Conservation (phyloP, 345 rosid genomes). For the Salix purpurea region DNA sequence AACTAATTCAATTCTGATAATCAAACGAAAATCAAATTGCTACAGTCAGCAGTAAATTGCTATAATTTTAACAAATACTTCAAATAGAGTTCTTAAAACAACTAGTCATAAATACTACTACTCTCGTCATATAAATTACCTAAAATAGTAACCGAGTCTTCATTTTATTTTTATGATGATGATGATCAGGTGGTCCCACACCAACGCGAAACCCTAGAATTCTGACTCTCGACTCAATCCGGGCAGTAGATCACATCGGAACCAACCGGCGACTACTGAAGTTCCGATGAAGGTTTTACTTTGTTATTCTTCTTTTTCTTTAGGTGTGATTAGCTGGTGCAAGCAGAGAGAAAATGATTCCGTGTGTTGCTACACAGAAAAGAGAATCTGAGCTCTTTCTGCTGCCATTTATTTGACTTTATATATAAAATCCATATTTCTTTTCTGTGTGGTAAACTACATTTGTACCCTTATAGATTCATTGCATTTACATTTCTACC, state of each 20-base stretch:
- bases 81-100: background rate
- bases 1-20: background rate
- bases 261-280: background rate
- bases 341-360: background rate
- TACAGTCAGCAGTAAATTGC: background rate
- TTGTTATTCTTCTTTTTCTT: too few species aligned
- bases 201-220: slow-evolving; percentile 16
- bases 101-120: background rate
- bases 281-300: background rate
- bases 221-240: slow-evolving; percentile 20
- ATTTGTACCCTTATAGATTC: background rate
- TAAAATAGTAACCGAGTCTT: background rate
- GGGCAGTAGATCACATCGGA: slow-evolving; percentile 33
- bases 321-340: background rate
- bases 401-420: background rate
- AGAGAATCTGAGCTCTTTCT: background rate
- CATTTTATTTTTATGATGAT: background rate
- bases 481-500: background rate
- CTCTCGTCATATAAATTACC: slow-evolving; percentile 24
- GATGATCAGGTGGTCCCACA: background rate
- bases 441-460: background rate
- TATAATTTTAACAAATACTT: background rate
- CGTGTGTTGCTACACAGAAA: background rate
- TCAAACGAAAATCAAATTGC: background rate
- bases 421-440: background rate